Conservation (phyloP, 805 yeast genomes). For the Metschnikowia kunwiensis region DNA sequence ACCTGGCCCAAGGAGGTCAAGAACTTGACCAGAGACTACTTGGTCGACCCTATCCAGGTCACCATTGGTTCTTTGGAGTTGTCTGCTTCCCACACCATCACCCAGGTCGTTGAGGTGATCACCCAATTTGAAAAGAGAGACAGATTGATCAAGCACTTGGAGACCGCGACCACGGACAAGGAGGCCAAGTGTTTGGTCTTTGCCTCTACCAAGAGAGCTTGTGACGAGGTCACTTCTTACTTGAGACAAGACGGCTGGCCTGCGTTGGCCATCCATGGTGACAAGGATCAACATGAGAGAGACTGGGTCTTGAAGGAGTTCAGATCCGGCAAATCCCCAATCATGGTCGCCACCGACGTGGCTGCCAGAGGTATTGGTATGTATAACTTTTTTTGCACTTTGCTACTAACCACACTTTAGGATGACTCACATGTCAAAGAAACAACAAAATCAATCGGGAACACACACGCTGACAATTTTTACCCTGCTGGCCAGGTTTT, state of each 20-base stretch:
- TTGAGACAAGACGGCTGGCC: slow-evolving; percentile 98
- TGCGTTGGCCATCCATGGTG: slow-evolving; percentile 98
- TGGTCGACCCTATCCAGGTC: slow-evolving; percentile 92
- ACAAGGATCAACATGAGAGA: slow-evolving; percentile 95
- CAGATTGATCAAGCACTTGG: slow-evolving; percentile 78
- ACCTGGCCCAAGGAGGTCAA: slow-evolving; percentile 99
- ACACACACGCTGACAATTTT: slow-evolving; percentile 2
- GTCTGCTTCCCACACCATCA: slow-evolving; percentile 94
- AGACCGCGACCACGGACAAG: slow-evolving; percentile 66
- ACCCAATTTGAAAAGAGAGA: slow-evolving; percentile 94
- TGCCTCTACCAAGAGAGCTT: slow-evolving; percentile 95
- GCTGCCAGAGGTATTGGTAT: slow-evolving; percentile 99
- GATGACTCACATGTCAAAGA: slow-evolving; percentile 12
- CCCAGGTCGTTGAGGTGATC: slow-evolving; percentile 88
- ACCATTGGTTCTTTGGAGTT: slow-evolving; percentile 94
- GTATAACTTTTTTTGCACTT: slow-evolving; percentile 39
- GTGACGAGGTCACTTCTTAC: slow-evolving; percentile 90
- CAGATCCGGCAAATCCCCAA: slow-evolving; percentile 87
- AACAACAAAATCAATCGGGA: slow-evolving; percentile 4
- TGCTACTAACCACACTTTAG: slow-evolving; percentile 22
- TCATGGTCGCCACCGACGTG: slow-evolving; percentile 99
- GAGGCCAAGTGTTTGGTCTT: slow-evolving; percentile 81
- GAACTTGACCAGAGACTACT: slow-evolving; percentile 85
- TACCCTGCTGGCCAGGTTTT: slow-evolving; percentile 13
- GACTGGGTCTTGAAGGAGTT: slow-evolving; percentile 97